Percentiles rank a stretch among this genome's conserved stretches.
These are phyloP conservation scores for Pistacia vera DNA, from an alignment of 345 rosid genomes.

Conservation along the genomic window DNA sequence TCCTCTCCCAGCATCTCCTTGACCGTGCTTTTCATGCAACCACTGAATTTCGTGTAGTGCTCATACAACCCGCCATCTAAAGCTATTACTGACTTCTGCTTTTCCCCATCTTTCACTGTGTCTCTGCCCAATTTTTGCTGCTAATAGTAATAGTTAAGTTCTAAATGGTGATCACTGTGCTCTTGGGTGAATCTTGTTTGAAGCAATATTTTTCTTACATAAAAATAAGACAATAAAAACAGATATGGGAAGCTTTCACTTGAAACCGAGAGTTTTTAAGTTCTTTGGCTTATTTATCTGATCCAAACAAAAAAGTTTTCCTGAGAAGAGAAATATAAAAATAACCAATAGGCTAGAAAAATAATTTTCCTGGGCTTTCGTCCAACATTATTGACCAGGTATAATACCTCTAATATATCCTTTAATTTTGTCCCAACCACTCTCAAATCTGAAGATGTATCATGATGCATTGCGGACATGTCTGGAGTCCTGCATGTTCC, in stretches of 20 bases:
- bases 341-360: not conserved
- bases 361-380: not conserved
- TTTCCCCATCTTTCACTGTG: conserved; percentile 42
- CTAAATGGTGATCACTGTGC: not conserved
- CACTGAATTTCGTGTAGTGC: conserved; percentile 66
- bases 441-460: conserved; percentile 65
- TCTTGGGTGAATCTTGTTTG: not conserved
- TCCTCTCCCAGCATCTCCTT: conserved; percentile 66
- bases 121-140: conserved; percentile 51
- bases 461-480: conserved; percentile 86
- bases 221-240: too few species aligned
- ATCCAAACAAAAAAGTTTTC: not conserved
- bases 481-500: conserved; percentile 59
- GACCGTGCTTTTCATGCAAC: conserved; percentile 51
- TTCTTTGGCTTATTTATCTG: not conserved
- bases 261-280: not conserved
- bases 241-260: not conserved
- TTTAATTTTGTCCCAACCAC: conserved; percentile 60
- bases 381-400: not conserved
- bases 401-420: conserved; percentile 65
- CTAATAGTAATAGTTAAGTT: not conserved
- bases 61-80: conserved; percentile 75
- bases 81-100: conserved; percentile 60
- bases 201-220: not conserved
- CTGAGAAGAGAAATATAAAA: not conserved